Evolutionary conservation across 805 yeast genomes (phyloP), one percentile per base, ranked within the genome.

Genomic region (Starmerella apis): DNA sequence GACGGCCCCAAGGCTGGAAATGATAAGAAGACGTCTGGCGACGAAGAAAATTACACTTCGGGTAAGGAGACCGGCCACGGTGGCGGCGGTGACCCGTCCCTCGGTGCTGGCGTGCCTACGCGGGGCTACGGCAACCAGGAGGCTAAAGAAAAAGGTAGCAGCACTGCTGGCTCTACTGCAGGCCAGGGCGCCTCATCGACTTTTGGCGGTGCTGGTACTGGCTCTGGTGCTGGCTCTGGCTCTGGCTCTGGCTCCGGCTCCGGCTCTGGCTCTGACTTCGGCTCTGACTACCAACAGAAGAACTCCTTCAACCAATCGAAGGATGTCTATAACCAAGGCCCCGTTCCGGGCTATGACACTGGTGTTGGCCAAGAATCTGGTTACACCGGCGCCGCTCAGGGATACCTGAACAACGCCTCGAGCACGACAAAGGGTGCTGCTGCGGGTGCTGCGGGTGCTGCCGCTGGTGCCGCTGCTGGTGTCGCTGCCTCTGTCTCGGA

Each of bases 1-100:
- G 50, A 49, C 19, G 54, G 58, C 31, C 54, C 55, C 23, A 38
- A 41, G 48, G 45, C 56, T 19, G 50, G 46, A 44, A 36, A 35
- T 24, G 30, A 7, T 8, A 20, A 36, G 39, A 16, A 36, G 25
- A n/a, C 14, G n/a, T n/a, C n/a, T n/a, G n/a, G n/a, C 13, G 39
- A 20, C 4, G 25, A 16, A 24, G 39, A 36, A n/a, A 5, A 20
- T 25, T 20, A 6, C 39, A 10, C 25, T 13, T 10, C 37, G 7
- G 20, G 19, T 5, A 36, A 36, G 39, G 39, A 36, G 25, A 36
- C 39, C 4, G 20, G n/a, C 37, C 20, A 16, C 37, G 14, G 22
- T 16, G 28, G 25, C n/a, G 35, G 27, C 18, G 35, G 25, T 14
- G 48, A 20, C 16, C n/a, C 32, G 9, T 20, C 33, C 16, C 22